These are phyloP conservation scores for Tulasnella calospora DNA, from an alignment of 768 basidiomycete species.

Conservation along the genomic window DNA sequence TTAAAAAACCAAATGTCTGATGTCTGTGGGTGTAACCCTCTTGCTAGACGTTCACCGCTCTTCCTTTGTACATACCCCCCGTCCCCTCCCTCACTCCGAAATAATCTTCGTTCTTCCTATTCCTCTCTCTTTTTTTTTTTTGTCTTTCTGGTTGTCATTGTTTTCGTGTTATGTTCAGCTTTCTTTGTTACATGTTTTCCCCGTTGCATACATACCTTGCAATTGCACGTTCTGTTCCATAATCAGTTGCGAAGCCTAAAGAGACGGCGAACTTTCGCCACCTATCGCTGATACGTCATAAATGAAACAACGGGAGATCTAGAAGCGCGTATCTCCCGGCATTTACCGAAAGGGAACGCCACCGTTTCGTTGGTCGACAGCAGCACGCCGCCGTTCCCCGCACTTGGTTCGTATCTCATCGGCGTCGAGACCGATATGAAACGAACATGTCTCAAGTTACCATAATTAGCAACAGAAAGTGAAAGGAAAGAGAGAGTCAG, in stretches of 20 bases:
- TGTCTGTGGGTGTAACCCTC: background rate
- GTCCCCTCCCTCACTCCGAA: background rate
- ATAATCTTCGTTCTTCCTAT: background rate
- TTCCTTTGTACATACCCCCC: background rate
- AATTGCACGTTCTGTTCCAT: background rate
- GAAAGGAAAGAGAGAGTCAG: background rate
- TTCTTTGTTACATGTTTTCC: background rate
- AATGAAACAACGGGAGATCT: background rate
- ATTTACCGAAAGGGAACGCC: background rate
- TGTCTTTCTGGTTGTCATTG: background rate
- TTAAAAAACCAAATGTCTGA: too few species aligned
- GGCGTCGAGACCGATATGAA: background rate
- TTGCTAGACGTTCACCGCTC: background rate
- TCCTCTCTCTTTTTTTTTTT: background rate
- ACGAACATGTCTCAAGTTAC: background rate
- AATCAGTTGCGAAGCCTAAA: too few species aligned
- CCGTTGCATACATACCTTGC: background rate
- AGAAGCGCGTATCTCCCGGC: background rate
- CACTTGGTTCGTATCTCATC: background rate
- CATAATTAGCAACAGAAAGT: background rate
- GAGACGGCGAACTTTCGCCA: background rate
- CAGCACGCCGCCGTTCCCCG: background rate
- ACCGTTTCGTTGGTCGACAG: background rate
- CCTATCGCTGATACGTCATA: background rate
- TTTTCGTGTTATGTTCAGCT: background rate